phyloP scores from a whole-genome alignment of 345 rosid genomes.

The Anacardium occidentale region DNA sequence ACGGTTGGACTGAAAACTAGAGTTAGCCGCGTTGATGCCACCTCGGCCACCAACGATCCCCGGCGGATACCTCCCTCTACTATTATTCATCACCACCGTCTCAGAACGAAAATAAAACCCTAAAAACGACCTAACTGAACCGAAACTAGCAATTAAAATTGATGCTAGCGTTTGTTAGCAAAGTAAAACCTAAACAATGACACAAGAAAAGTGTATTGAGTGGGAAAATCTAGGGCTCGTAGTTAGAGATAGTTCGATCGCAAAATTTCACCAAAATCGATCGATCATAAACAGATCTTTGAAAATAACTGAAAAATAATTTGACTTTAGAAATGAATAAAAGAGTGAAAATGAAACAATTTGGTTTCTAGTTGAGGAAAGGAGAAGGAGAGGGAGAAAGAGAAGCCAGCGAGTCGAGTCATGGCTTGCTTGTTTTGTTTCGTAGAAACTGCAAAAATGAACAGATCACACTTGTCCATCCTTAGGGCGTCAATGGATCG shows the following conservation, averaged over 20 bases:
- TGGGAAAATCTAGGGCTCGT: constrained; percentile 14
- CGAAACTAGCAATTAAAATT: background rate
- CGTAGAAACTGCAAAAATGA: constrained; percentile 13
- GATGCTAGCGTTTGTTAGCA: constrained; percentile 22
- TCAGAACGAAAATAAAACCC: constrained; percentile 32
- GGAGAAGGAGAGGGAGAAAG: background rate
- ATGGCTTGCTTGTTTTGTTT: background rate
- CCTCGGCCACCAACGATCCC: constrained; percentile 68
- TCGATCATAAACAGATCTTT: constrained; percentile 34
- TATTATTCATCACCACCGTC: constrained; percentile 62
- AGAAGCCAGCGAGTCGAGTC: background rate
- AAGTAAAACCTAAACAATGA: constrained; percentile 2
- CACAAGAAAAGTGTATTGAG: background rate
- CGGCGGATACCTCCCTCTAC: constrained; percentile 81
- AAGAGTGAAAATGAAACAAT: background rate
- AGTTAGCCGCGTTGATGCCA: constrained; percentile 55
- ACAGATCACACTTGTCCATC: constrained; percentile 13
- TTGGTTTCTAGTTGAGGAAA: background rate
- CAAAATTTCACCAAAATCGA: constrained; percentile 24
- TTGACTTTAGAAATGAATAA: background rate
- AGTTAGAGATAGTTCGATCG: constrained; percentile 20
- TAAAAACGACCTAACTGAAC: constrained; percentile 30
- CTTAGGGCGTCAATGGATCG: constrained; percentile 28
- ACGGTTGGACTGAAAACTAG: constrained; percentile 38
- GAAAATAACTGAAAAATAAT: background rate